These are phyloP conservation scores for Bruguiera sexangula DNA, from an alignment of 345 rosid genomes.

Conservation along the genomic window DNA sequence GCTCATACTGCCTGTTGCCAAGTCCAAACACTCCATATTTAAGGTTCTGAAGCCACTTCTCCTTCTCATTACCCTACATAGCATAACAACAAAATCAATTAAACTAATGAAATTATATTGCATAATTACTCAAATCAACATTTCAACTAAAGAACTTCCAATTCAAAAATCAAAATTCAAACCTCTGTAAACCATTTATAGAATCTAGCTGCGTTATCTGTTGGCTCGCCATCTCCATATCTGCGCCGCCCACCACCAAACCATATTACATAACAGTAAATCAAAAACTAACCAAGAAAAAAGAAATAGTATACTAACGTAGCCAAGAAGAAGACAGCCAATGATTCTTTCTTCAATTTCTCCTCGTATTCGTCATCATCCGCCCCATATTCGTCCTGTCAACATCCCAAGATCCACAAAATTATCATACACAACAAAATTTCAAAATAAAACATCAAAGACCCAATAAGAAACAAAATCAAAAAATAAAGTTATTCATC, in stretches of 20 bases:
- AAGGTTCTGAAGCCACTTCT: constrained; percentile 65
- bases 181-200: constrained; percentile 98
- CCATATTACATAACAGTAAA: constrained; percentile 10
- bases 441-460: constrained; percentile 1
- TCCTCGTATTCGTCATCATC: constrained; percentile 94
- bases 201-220: constrained; percentile 98
- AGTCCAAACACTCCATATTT: constrained; percentile 90
- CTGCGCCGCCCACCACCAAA: constrained; percentile 34
- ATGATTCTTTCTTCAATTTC: constrained; percentile 79
- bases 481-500: background rate
- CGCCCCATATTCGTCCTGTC: constrained; percentile 86
- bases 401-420: background rate
- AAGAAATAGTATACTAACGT: constrained; percentile 57
- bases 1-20: constrained; percentile 95
- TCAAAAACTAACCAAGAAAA: background rate
- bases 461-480: background rate
- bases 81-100: background rate
- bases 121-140: constrained; percentile 1
- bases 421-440: background rate
- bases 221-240: constrained; percentile 99
- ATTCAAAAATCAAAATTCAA: constrained; percentile 13
- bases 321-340: constrained; percentile 84
- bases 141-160: constrained; percentile 10
- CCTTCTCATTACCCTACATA: constrained; percentile 66
- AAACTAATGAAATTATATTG: constrained; percentile 7